Evolutionary conservation across 2,329 filamentous ascomycete genomes (phyloP).

Genomic region (Neofusicoccum cordaticola): DNA sequence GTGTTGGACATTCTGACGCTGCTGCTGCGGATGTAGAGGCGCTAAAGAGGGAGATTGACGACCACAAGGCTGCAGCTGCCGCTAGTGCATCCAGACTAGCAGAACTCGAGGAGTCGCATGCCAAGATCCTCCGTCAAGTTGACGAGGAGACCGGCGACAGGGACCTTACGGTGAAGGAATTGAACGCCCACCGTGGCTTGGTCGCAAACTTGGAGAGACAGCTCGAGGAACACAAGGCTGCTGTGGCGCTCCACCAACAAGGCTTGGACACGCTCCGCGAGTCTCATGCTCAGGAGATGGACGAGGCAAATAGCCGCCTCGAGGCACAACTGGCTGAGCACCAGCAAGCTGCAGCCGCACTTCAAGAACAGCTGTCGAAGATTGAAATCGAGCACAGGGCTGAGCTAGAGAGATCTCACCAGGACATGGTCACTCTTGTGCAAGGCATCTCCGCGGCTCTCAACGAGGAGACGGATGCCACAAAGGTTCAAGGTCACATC

Average conservation of each 20-base stretch:
- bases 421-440: constrained; percentile 59
- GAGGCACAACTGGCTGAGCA: constrained; percentile 33
- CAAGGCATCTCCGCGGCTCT: constrained; percentile 62
- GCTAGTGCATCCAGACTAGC: constrained; percentile 67
- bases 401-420: constrained; percentile 58
- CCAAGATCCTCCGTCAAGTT: constrained; percentile 64
- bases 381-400: constrained; percentile 46
- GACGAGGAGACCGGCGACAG: constrained; percentile 63
- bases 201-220: constrained; percentile 57
- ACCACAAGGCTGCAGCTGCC: constrained; percentile 73
- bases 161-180: constrained; percentile 53
- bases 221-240: constrained; percentile 55
- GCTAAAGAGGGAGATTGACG: constrained; percentile 72
- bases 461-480: constrained; percentile 57
- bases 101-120: constrained; percentile 70
- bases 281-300: constrained; percentile 55
- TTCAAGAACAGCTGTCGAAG: constrained; percentile 31
- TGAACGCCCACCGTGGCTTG: constrained; percentile 50
- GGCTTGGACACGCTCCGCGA: constrained; percentile 53
- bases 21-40: constrained; percentile 45
- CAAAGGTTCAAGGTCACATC: constrained; percentile 43
- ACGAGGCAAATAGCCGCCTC: constrained; percentile 33
- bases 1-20: constrained; percentile 25
- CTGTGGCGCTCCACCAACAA: constrained; percentile 53
- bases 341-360: constrained; percentile 29